phyloP scores from a whole-genome alignment of 495 filamentous ascomycete genomes.

The Talaromyces liani region DNA sequence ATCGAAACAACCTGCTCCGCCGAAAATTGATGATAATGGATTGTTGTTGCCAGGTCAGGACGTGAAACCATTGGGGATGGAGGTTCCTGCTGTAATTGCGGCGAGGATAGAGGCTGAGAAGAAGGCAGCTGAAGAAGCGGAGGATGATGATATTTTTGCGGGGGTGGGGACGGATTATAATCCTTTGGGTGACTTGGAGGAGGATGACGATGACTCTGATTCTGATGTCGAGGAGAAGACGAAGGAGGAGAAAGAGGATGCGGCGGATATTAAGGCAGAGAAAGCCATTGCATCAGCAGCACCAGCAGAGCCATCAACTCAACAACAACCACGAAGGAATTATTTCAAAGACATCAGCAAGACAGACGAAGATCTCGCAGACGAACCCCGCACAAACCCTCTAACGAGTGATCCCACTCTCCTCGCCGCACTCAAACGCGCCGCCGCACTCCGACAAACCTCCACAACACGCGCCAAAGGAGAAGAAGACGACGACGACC shows the following conservation, averaged over 20 bases:
- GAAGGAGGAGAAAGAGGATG: slow-evolving; percentile 21
- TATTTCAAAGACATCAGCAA: slow-evolving; percentile 26
- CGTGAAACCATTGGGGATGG: slow-evolving; percentile 66
- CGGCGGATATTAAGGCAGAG: slow-evolving; percentile 12
- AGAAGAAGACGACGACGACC: neutral
- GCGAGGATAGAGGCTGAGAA: slow-evolving; percentile 27
- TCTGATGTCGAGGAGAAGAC: slow-evolving; percentile 36
- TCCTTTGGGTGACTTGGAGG: slow-evolving; percentile 66
- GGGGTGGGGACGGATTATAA: slow-evolving; percentile 83
- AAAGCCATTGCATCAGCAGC: slow-evolving; percentile 5
- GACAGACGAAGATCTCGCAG: slow-evolving; percentile 17
- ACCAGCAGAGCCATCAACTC: slow-evolving; percentile 6
- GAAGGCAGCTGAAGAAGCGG: slow-evolving; percentile 36
- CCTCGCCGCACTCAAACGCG: slow-evolving; percentile 77
- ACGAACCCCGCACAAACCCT: slow-evolving; percentile 45
- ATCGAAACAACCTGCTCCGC: slow-evolving; percentile 25
- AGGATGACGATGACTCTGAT: slow-evolving; percentile 44
- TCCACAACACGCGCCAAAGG: slow-evolving; percentile 9
- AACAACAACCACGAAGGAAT: slow-evolving; percentile 24
- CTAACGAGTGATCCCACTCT: slow-evolving; percentile 67
- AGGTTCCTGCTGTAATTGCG: slow-evolving; percentile 54
- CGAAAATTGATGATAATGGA: slow-evolving; percentile 30
- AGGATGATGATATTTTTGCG: slow-evolving; percentile 75
- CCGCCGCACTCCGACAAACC: slow-evolving; percentile 58
- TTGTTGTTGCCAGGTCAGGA: slow-evolving; percentile 60